Evolutionary conservation across 108 stramenopile species (phyloP).

Genomic region (Cyclostephanos tholiformis): DNA sequence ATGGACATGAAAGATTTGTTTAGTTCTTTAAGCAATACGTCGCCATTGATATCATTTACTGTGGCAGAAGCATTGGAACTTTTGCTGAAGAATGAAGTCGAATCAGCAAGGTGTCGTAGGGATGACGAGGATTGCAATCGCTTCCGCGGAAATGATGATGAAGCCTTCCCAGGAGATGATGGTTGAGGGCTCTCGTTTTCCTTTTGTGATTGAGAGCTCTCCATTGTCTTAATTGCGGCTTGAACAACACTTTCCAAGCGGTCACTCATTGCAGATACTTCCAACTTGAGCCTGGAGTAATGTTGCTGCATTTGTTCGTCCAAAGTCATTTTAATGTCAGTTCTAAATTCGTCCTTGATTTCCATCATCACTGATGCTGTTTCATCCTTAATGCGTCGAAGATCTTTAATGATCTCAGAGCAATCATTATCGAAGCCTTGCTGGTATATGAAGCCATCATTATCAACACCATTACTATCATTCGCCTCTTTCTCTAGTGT

Average conservation of each 20-base stretch:
- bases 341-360: conserved; percentile 17
- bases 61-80: background rate
- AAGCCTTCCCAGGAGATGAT: background rate
- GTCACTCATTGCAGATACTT: conserved; percentile 15
- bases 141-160: background rate
- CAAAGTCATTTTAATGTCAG: conserved; percentile 20
- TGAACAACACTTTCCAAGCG: conserved; percentile 13
- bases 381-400: conserved; percentile 29
- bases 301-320: conserved; percentile 29
- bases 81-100: conserved; percentile 4
- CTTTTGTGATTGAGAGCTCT: background rate
- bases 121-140: conserved; percentile 2
- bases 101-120: background rate
- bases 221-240: background rate
- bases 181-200: conserved; percentile 2
- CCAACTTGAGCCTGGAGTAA: conserved; percentile 16
- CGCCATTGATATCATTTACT: conserved; percentile 4
- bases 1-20: conserved; percentile 21
- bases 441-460: background rate
- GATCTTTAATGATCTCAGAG: conserved; percentile 7
- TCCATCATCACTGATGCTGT: conserved; percentile 20
- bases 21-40: conserved; percentile 9
- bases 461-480: background rate
- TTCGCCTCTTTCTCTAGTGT: background rate
- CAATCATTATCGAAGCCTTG: conserved; percentile 6